Evolutionary conservation across 2,329 filamentous ascomycete species (phyloP).

Genomic region (Aspergillus thermomutatus): DNA sequence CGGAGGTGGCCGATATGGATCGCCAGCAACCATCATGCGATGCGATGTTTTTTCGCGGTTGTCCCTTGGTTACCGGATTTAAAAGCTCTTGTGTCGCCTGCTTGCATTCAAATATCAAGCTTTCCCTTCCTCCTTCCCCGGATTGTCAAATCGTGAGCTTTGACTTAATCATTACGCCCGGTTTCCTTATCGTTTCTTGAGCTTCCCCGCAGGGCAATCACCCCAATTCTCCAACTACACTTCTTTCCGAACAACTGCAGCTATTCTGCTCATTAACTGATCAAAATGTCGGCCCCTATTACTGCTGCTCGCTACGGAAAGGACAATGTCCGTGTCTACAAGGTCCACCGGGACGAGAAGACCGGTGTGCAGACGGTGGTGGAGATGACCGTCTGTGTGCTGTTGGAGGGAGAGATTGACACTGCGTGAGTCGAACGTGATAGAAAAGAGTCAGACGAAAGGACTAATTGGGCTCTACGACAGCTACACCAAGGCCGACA

Average conservation of each 20-base stretch:
- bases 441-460: background rate
- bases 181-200: background rate
- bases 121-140: background rate
- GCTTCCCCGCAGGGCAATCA: background rate
- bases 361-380: constrained; percentile 79
- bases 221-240: background rate
- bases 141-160: background rate
- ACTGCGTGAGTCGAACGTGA: constrained; percentile 57
- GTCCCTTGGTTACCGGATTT: constrained; percentile 6
- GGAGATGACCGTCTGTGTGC: constrained; percentile 91
- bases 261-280: background rate
- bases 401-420: constrained; percentile 91
- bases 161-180: background rate
- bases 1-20: constrained; percentile 36
- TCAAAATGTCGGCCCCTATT: constrained; percentile 37
- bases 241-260: background rate
- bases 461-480: constrained; percentile 2
- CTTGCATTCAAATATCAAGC: background rate
- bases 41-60: constrained; percentile 8
- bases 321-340: constrained; percentile 98
- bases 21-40: constrained; percentile 14
- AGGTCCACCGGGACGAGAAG: constrained; percentile 76
- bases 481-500: constrained; percentile 91
- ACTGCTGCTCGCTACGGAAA: constrained; percentile 54
- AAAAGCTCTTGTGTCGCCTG: constrained; percentile 8